Percentiles rank a stretch among this genome's conserved stretches.
Evolutionary conservation across 1,139 yeast genomes (phyloP).

Genomic region (Entelexis paramagnoliae): DNA sequence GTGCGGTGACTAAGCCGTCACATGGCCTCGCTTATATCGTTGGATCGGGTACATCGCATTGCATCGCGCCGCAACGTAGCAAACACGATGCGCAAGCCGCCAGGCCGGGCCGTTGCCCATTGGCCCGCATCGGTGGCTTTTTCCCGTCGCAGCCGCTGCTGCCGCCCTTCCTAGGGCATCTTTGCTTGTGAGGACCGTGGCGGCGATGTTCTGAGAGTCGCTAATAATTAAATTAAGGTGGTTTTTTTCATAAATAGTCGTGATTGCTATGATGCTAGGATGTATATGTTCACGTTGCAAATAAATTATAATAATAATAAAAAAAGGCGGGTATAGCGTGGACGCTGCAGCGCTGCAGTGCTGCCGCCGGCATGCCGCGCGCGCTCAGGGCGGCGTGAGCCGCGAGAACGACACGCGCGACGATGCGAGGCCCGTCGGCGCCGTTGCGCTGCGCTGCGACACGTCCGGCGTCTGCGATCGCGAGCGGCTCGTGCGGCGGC

Average conservation of each 20-base stretch:
- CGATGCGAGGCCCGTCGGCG: neutral
- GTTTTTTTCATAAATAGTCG: neutral
- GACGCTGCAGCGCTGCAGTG: no score
- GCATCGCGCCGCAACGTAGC: slow-evolving; percentile 4
- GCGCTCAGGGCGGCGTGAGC: slow-evolving; percentile 4
- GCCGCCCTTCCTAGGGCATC: no score
- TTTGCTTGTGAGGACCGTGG: no score
- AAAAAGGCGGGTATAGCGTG: neutral
- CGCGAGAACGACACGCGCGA: slow-evolving; percentile 7
- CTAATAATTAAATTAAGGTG: no score
- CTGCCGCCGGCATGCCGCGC: no score
- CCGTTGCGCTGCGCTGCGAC: slow-evolving; percentile 1
- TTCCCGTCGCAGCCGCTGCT: neutral
- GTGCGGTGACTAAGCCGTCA: neutral
- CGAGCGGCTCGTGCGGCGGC: slow-evolving; percentile 5
- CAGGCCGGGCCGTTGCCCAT: neutral
- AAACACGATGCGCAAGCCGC: slow-evolving; percentile 3
- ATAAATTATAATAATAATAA: neutral
- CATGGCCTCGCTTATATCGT: slow-evolving; percentile 1
- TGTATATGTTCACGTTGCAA: neutral
- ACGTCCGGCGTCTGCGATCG: slow-evolving; percentile 1
- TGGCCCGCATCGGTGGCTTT: neutral
- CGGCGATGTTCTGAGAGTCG: neutral
- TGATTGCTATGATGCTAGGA: neutral
- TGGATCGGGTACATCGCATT: slow-evolving; percentile 6